phyloP scores from a whole-genome alignment of 1,284 basidiomycete species.

The Vanrija pseudolonga region DNA sequence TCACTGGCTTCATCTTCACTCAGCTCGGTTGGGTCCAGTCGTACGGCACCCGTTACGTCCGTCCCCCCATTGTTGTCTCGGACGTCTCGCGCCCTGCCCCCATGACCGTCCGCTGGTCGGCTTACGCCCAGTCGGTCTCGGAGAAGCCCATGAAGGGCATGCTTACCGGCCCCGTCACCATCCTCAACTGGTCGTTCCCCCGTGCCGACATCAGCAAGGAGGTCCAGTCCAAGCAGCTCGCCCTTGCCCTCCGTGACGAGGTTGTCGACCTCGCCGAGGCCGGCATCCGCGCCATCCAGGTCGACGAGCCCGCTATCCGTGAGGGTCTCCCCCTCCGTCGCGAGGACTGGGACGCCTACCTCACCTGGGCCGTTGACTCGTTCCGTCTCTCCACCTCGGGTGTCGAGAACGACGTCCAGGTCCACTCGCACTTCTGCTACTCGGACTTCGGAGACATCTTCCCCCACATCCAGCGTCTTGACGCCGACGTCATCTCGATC shows the following conservation, averaged over 20 bases:
- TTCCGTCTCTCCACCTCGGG: slow-evolving; percentile 95
- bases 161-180: slow-evolving; percentile 93
- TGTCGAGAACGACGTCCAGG: slow-evolving; percentile 85
- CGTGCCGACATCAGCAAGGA: slow-evolving; percentile 96
- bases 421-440: slow-evolving; percentile 87
- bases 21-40: slow-evolving; percentile 99
- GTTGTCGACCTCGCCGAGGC: slow-evolving; percentile 96
- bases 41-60: slow-evolving; percentile 82
- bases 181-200: slow-evolving; percentile 99
- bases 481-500: slow-evolving; percentile 99
- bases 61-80: slow-evolving; percentile 97
- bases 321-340: slow-evolving; percentile 95
- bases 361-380: slow-evolving; percentile 95
- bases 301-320: slow-evolving; percentile 97
- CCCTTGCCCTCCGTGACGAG: slow-evolving; percentile 96
- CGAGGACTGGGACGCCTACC: slow-evolving; percentile 89
- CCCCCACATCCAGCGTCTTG: slow-evolving; percentile 93
- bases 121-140: slow-evolving; percentile 93
- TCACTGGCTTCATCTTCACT: slow-evolving; percentile 78
- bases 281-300: slow-evolving; percentile 96
- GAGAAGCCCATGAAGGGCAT: slow-evolving; percentile 99
- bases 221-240: slow-evolving; percentile 96
- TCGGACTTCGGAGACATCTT: slow-evolving; percentile 91
- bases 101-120: slow-evolving; percentile 97
- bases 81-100: slow-evolving; percentile 90